Evolutionary conservation across 225 moss, liverwort and hornwort genomes (phyloP).

Genomic region (Physcomitrium patens): DNA sequence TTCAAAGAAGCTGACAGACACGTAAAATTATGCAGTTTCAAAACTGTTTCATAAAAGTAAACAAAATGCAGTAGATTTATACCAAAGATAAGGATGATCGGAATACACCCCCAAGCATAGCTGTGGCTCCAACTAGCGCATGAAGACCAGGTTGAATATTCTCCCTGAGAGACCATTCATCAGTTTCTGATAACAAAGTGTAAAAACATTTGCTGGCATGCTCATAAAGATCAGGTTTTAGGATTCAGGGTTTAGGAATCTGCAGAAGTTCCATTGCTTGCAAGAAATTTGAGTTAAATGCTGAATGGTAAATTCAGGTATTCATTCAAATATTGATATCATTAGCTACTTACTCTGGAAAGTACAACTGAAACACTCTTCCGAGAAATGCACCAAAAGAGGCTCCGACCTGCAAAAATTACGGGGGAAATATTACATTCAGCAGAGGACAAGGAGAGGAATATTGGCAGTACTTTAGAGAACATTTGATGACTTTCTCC

Average conservation of each 20-base stretch:
- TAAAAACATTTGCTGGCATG: background rate
- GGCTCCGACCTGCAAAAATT: slow-evolving; percentile 62
- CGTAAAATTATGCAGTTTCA: too few relatives aligned
- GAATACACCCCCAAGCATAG: slow-evolving; percentile 86
- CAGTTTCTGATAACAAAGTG: slow-evolving; percentile 6
- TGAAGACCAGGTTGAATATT: slow-evolving; percentile 83
- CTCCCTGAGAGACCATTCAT: slow-evolving; percentile 35
- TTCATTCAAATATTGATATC: background rate
- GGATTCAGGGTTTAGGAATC: background rate
- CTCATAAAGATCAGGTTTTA: too few relatives aligned
- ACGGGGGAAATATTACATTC: background rate
- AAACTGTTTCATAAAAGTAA: background rate
- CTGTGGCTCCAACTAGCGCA: slow-evolving; percentile 83
- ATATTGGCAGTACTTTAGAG: background rate
- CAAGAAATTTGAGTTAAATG: background rate
- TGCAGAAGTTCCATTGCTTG: slow-evolving; percentile 9
- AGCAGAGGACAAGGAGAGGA: slow-evolving; percentile 22
- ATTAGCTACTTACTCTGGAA: slow-evolving; percentile 53
- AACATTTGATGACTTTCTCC: too few relatives aligned
- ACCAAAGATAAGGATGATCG: slow-evolving; percentile 86
- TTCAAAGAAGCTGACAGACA: background rate
- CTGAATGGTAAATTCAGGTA: slow-evolving; percentile 10
- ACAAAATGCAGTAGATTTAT: slow-evolving; percentile 2
- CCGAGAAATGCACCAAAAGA: slow-evolving; percentile 85
- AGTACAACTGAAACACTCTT: slow-evolving; percentile 51